Evolutionary conservation across 2,329 filamentous ascomycete genomes (phyloP), one percentile per base, ranked within the genome.

Genomic region (Aspergillus jensenii): DNA sequence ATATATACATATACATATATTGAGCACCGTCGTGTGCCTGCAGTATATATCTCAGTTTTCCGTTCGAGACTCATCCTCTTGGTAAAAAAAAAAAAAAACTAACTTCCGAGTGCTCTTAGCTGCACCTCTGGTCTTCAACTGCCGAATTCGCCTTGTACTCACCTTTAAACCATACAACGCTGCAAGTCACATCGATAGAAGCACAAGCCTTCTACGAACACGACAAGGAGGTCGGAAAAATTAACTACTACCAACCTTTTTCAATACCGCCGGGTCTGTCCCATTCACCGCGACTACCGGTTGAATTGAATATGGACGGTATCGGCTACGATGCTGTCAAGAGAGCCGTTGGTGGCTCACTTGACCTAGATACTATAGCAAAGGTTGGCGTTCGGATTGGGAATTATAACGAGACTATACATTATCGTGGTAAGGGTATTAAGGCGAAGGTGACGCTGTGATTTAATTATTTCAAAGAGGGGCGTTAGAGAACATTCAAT

Each of bases 171-270:
- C 79, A 86, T 58, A 89, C 89, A 52, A 91, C 87, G 1, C 76
- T 98, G 17, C 90, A 87, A 66, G 84, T 99, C 61, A 90, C 91
- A 39, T 82, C 81, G 51, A 84, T 98, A 67, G 89, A 96, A 68
- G 93, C 93, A 6, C 91, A 89, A 1, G 92, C 95, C 0, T 89
- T 87, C 60, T 96, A 96, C 74, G 91, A 96, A 62, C 84, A 90
- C 60, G 90, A 87, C 8, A 86, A 93, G 52, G 83, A 87, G 2
- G 81, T 96, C 0, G 95, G 93, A 1, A 84, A 81, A 25, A 97
- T 98, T 58, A 65, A 88, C 23, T 91, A 95, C 70, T 81, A 88
- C 40, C 71, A 86, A 15, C 86, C 90, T 0, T 93, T 98, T 67
- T 83, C 86, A 2, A 89, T 92, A 2, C 87, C 88, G 0, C 91